These are phyloP conservation scores for Ogataea thermomethanolica DNA, from an alignment of 805 yeast species.

Conservation along the genomic window DNA sequence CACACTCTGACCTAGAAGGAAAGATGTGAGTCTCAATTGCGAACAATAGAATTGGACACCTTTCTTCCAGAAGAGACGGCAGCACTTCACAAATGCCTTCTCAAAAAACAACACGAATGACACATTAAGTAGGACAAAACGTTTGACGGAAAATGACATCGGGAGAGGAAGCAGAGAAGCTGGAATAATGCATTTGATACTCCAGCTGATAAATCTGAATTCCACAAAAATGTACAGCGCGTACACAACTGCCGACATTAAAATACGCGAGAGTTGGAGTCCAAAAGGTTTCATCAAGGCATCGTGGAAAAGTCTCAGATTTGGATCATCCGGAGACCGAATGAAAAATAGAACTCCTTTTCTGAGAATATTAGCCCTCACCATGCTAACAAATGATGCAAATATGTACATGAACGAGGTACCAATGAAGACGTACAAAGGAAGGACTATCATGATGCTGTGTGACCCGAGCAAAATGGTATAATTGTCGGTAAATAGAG, in stretches of 20 bases:
- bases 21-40: slow-evolving; percentile 73
- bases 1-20: slow-evolving; percentile 59
- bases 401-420: slow-evolving; percentile 83
- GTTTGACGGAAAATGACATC: neutral
- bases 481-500: slow-evolving; percentile 38
- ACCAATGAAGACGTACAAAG: slow-evolving; percentile 55
- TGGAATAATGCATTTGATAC: slow-evolving; percentile 38
- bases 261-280: slow-evolving; percentile 70
- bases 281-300: slow-evolving; percentile 74
- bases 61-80: slow-evolving; percentile 46
- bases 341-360: slow-evolving; percentile 90
- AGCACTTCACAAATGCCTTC: slow-evolving; percentile 1
- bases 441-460: neutral
- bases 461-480: no score
- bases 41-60: slow-evolving; percentile 55
- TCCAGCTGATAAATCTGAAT: slow-evolving; percentile 62
- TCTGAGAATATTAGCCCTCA: slow-evolving; percentile 66
- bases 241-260: slow-evolving; percentile 70
- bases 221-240: slow-evolving; percentile 70
- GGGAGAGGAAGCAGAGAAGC: slow-evolving; percentile 27
- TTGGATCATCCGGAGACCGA: slow-evolving; percentile 92
- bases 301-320: slow-evolving; percentile 80
- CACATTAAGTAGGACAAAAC: neutral
- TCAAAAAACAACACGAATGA: neutral
- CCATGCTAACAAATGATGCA: slow-evolving; percentile 84